Conservation (phyloP, 2,329 filamentous ascomycete species). For the Emergomyces orientalis region DNA sequence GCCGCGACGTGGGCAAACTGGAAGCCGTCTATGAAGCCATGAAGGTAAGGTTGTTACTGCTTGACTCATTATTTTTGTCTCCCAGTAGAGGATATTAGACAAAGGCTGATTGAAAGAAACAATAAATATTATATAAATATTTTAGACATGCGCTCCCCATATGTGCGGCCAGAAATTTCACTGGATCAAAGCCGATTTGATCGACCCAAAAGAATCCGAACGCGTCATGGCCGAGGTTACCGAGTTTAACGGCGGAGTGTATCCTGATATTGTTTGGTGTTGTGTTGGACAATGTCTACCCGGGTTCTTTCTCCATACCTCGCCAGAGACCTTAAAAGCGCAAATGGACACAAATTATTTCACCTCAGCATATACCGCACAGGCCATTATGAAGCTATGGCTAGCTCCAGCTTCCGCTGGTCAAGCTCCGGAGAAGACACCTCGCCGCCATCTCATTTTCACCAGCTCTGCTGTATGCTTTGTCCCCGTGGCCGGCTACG, state of each 20-base stretch:
- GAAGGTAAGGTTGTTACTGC: conserved; percentile 39
- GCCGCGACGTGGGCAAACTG: conserved; percentile 67
- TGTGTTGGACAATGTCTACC: conserved; percentile 68
- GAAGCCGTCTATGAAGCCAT: conserved; percentile 58
- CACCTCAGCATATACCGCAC: conserved; percentile 75
- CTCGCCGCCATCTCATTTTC: conserved; percentile 68
- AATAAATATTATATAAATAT: conserved; percentile 7
- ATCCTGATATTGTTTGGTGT: conserved; percentile 86
- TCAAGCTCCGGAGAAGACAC: conserved; percentile 23
- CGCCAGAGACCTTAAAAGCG: conserved; percentile 54
- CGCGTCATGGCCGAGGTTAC: conserved; percentile 62
- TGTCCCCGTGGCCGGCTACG: conserved; percentile 70
- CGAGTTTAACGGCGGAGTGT: conserved; percentile 62
- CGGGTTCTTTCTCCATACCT: conserved; percentile 66
- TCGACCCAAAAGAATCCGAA: conserved; percentile 57
- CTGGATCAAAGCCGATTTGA: conserved; percentile 75
- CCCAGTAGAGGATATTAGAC: neutral
- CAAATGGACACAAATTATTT: conserved; percentile 95
- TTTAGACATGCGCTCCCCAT: conserved; percentile 55
- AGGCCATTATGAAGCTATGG: conserved; percentile 69
- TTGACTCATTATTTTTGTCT: neutral
- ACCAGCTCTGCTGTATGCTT: conserved; percentile 71
- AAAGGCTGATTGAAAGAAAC: neutral
- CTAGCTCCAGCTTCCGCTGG: conserved; percentile 37
- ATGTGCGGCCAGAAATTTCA: conserved; percentile 66